Conservation (phyloP, 2,329 filamentous ascomycete species). For the Penicillium sp. region DNA sequence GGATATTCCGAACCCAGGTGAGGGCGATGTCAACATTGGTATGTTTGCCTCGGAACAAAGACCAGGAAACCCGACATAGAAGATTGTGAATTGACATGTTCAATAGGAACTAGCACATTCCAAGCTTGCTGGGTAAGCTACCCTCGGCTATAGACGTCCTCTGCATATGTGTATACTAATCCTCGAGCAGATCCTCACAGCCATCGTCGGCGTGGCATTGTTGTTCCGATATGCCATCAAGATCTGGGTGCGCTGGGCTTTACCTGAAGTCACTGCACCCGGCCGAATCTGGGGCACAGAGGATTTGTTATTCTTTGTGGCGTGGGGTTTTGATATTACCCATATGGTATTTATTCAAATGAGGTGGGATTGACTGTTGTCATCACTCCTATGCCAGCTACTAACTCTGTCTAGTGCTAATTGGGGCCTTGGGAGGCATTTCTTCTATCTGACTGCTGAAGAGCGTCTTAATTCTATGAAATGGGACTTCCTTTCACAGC, state of each 20-base stretch:
- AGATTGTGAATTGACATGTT: neutral
- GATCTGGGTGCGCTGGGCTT: conserved; percentile 30
- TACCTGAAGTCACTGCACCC: conserved; percentile 32
- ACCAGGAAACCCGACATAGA: neutral
- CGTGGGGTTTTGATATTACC: conserved; percentile 29
- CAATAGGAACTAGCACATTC: conserved; percentile 16
- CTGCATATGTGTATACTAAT: neutral
- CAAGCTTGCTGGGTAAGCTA: conserved; percentile 20
- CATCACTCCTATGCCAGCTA: no score
- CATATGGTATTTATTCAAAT: conserved; percentile 33
- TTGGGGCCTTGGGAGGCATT: conserved; percentile 33
- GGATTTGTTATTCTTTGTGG: conserved; percentile 30
- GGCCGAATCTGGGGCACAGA: conserved; percentile 34
- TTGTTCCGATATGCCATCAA: conserved; percentile 26
- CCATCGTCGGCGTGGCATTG: conserved; percentile 18
- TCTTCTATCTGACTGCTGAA: conserved; percentile 25
- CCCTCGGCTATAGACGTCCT: neutral
- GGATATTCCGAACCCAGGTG: conserved; percentile 17
- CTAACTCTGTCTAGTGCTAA: conserved; percentile 18
- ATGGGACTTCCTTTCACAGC: conserved; percentile 21
- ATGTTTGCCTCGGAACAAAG: neutral
- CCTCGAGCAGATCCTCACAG: conserved; percentile 15
- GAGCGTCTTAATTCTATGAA: conserved; percentile 29
- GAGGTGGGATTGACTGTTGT: conserved; percentile 21
- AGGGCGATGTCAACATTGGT: conserved; percentile 24